These are phyloP conservation scores for Hansenula sp. DNA, from an alignment of 1,139 yeast genomes.

Conservation along the genomic window DNA sequence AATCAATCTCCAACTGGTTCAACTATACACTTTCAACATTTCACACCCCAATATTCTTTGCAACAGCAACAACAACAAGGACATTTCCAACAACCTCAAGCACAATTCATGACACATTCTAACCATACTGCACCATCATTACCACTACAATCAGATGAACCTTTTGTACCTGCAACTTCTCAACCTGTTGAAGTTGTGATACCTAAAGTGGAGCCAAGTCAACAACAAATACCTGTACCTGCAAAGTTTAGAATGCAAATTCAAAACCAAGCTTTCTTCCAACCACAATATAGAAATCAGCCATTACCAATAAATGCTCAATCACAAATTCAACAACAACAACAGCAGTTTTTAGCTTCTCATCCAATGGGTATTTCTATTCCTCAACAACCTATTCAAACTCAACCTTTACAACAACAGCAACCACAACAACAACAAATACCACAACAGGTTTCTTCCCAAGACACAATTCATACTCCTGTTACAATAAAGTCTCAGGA, in stretches of 20 bases:
- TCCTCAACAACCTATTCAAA: too few species aligned
- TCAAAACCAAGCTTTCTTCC: constrained; percentile 6
- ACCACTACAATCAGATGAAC: not conserved
- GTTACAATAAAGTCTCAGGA: constrained; percentile 1
- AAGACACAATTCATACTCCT: not conserved
- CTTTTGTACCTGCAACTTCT: not conserved
- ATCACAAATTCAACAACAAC: not conserved
- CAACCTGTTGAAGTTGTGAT: not conserved
- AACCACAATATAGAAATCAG: not conserved
- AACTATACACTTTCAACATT: not conserved
- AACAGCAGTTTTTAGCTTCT: not conserved
- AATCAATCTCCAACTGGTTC: not conserved
- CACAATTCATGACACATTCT: not conserved
- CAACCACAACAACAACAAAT: not conserved
- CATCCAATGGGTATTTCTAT: not conserved
- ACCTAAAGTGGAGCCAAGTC: not conserved
- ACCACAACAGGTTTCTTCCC: not conserved
- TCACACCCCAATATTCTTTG: too few species aligned
- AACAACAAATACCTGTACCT: not conserved
- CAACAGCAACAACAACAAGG: constrained; percentile 2
- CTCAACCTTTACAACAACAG: too few species aligned
- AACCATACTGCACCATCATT: not conserved
- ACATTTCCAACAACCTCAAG: not conserved
- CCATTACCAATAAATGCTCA: too few species aligned
- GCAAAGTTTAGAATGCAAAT: not conserved